These are phyloP conservation scores for Candida sp. DNA, from an alignment of 1,139 yeast species.

Conservation along the genomic window DNA sequence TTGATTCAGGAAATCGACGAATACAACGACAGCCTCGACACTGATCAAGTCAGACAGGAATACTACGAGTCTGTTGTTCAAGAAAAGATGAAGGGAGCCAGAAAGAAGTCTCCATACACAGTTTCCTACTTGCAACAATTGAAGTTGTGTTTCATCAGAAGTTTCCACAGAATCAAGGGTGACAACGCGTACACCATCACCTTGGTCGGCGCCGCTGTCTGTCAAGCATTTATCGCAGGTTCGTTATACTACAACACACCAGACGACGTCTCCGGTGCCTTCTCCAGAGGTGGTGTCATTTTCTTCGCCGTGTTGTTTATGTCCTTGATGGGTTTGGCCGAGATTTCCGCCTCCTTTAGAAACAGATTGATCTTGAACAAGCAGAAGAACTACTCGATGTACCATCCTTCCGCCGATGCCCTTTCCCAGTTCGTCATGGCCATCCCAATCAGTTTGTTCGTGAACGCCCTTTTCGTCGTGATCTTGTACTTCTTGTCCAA, in stretches of 20 bases:
- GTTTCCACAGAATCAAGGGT: slow-evolving; percentile 54
- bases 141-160: slow-evolving; percentile 48
- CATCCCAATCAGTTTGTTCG: slow-evolving; percentile 51
- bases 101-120: slow-evolving; percentile 49
- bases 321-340: slow-evolving; percentile 59
- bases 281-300: slow-evolving; percentile 61
- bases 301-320: slow-evolving; percentile 58
- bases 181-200: slow-evolving; percentile 54
- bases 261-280: slow-evolving; percentile 46
- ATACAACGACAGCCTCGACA: slow-evolving; percentile 37
- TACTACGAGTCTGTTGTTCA: slow-evolving; percentile 43
- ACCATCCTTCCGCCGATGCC: slow-evolving; percentile 65
- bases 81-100: slow-evolving; percentile 45
- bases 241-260: slow-evolving; percentile 55
- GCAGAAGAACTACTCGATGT: slow-evolving; percentile 59
- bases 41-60: slow-evolving; percentile 38
- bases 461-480: slow-evolving; percentile 46
- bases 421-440: slow-evolving; percentile 49
- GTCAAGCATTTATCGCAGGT: slow-evolving; percentile 58
- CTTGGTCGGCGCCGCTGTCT: slow-evolving; percentile 47
- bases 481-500: slow-evolving; percentile 56
- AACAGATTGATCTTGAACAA: slow-evolving; percentile 58
- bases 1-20: slow-evolving; percentile 44
- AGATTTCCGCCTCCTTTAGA: slow-evolving; percentile 50
- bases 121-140: slow-evolving; percentile 51